Base-by-base conservation (phyloP, 2,329 filamentous ascomycete genomes). In the Pestalotiopsis sp. region DNA sequence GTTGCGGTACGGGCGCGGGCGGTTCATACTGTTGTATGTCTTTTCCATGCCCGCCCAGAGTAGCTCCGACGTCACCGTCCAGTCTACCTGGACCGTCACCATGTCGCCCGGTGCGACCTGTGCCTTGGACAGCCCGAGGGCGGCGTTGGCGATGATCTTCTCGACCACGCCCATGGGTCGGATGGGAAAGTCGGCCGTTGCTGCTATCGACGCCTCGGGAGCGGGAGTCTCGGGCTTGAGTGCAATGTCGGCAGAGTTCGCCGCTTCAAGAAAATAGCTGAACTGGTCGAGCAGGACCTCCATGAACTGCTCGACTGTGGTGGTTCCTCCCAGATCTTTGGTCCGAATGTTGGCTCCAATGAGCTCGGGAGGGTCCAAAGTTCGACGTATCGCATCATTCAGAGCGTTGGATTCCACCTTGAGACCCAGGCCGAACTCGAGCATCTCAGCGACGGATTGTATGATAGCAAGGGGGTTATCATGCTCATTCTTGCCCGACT, bases 91-190 rank as follows among this genome's bases (percentile, higher is more conserved):
- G 1, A 84, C 78, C 1, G 80, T 76, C 7, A 85, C 79, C 3
- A 80, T 75, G 17, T 83, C 80, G 0, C 82, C 82, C 1, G 81
- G 73, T 31, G 69, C 68, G 2, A 84, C 77, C 11, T 70, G 45
- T 77, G 1, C 77, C 78, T 23, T 73, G 75, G 2, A 74, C 71
- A 2, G 45, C 3, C 75, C 71, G 1, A 82, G 73, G 68, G 81
- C 80, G 71, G 84, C 82, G 20, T 77, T 69, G 0, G 82, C 81
- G 69, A 84, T 81, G 57, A 84, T 83, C 73, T 84, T 84, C 70
- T 84, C 80, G 2, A 78, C 77, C 1, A 83, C 66, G 3, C 45
- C 45, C 45, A 52, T 52, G 17, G 45, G 45, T 7, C 45, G 45
- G 20, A 52, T n/a, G 45, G 17, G 4, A 14, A 6, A n/a, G 9